Percentiles rank a stretch among this genome's conserved stretches.
Evolutionary conservation across 495 filamentous ascomycete genomes (phyloP).

Genomic region (Aspergillus biplanus): DNA sequence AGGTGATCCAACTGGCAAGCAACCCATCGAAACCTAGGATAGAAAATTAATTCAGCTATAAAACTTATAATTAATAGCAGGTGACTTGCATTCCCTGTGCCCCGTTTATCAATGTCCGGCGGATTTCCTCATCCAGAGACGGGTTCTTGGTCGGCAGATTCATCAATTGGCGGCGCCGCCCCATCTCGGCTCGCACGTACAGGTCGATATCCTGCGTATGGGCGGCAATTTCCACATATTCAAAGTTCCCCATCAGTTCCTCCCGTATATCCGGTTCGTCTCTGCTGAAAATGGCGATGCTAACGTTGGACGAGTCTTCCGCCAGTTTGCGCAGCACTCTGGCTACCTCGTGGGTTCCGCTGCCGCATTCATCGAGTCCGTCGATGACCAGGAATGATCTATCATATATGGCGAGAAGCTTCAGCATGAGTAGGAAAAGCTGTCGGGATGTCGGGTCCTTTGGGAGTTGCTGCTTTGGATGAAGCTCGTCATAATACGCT

Average conservation of each 20-base stretch:
- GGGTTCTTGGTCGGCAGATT: neutral
- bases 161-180: neutral
- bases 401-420: neutral
- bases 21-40: slow-evolving; percentile 1
- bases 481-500: neutral
- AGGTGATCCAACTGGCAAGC: slow-evolving; percentile 8
- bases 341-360: neutral
- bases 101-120: neutral
- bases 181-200: neutral
- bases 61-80: no score
- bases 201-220: neutral
- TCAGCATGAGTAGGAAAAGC: neutral
- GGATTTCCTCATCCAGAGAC: neutral
- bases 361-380: slow-evolving; percentile 6
- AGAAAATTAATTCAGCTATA: no score
- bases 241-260: neutral
- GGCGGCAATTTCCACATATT: slow-evolving; percentile 3
- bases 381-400: neutral
- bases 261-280: neutral
- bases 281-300: neutral
- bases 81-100: slow-evolving; percentile 4
- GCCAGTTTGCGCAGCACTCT: neutral
- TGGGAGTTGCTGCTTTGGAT: neutral
- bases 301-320: neutral
- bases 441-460: neutral